Percentiles rank a stretch among this genome's conserved stretches.
Conservation (phyloP, 805 yeast genomes). For the Kodamaea kakaduensis region DNA sequence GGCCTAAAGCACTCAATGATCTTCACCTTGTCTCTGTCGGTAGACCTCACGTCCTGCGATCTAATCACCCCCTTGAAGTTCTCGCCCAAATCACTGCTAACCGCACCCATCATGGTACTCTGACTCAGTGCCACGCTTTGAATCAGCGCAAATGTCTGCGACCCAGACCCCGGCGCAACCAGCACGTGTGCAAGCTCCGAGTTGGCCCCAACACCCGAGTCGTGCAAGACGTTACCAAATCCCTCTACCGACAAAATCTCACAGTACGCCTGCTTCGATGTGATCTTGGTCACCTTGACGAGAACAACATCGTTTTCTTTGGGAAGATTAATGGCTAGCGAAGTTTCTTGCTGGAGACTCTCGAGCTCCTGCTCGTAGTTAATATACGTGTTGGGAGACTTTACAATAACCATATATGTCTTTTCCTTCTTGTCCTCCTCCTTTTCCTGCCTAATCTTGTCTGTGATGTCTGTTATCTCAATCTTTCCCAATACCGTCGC, state of each 20-base stretch:
- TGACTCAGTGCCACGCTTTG: slow-evolving; percentile 39
- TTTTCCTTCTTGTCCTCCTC: slow-evolving; percentile 15
- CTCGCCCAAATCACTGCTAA: slow-evolving; percentile 73
- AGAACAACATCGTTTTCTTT: slow-evolving; percentile 81
- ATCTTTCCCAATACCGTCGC: slow-evolving; percentile 66
- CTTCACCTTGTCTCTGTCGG: slow-evolving; percentile 85
- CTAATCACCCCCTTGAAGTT: slow-evolving; percentile 84
- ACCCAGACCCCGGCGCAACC: slow-evolving; percentile 50
- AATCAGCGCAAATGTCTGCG: slow-evolving; percentile 37
- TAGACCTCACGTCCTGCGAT: slow-evolving; percentile 82
- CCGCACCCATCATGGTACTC: slow-evolving; percentile 32
- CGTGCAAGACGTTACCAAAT: slow-evolving; percentile 52
- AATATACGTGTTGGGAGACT: slow-evolving; percentile 25
- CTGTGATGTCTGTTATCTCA: slow-evolving; percentile 21
- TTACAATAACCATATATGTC: slow-evolving; percentile 28
- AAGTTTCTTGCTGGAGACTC: slow-evolving; percentile 8
- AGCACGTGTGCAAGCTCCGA: slow-evolving; percentile 38
- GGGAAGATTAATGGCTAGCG: slow-evolving; percentile 56
- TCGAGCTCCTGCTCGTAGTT: slow-evolving; percentile 21
- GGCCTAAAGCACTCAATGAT: slow-evolving; percentile 78
- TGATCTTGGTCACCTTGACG: slow-evolving; percentile 65
- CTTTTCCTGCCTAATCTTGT: slow-evolving; percentile 13
- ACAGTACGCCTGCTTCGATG: slow-evolving; percentile 66
- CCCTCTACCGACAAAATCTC: slow-evolving; percentile 70
- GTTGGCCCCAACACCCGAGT: slow-evolving; percentile 63